Evolutionary conservation across 140 eudicot genomes (phyloP), one percentile per base, ranked within the genome.

Genomic region (Stevia rebaudiana): DNA sequence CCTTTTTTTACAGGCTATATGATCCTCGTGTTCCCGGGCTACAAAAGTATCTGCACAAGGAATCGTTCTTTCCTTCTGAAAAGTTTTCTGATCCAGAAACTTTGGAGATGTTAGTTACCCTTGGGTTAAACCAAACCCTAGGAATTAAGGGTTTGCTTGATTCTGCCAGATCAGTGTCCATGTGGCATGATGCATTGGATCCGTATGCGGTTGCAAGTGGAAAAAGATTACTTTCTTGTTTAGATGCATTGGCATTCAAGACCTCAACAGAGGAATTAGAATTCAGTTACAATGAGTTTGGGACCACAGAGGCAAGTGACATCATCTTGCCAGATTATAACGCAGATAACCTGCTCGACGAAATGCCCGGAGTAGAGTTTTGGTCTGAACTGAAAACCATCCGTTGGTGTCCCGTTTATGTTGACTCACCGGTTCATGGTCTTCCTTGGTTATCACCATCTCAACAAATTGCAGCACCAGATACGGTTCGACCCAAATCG

Each of bases 1-100:
- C 44, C 21, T 71, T 57, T 42, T 66, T 30, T 72, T 57, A 62
- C 95, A 92, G 98, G 95, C 84, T 92, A 64, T 92, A 92, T 78
- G 98, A 92, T 81, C 96, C 98, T 73, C 98, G 96, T 70, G 72
- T 88, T 59, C 76, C 94, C 0, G 94, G 83, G 83, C 82, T 92
- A 42, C 83, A 73, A 42, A 30, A 73, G 68, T 70, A 85, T 77
- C 90, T 92, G 71, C 92, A 85, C 42, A 69, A 61, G 17, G 90
- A 73, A 33, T 82, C 73, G 37, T 88, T 85, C 84, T 92, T 92
- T 53, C 98, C 98, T 55, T 82, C 89, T 70, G 87, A 76, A 37
- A 74, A 73, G 28, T 92, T 92, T 64, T 85, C 89, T 35, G 84
- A 76, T 40, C 84, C 84, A 37, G 83, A 83, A 69, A 83, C 76